Evolutionary conservation across 768 basidiomycete species (phyloP), one percentile per base, ranked within the genome.

Genomic region (Mycena chlorophos): DNA sequence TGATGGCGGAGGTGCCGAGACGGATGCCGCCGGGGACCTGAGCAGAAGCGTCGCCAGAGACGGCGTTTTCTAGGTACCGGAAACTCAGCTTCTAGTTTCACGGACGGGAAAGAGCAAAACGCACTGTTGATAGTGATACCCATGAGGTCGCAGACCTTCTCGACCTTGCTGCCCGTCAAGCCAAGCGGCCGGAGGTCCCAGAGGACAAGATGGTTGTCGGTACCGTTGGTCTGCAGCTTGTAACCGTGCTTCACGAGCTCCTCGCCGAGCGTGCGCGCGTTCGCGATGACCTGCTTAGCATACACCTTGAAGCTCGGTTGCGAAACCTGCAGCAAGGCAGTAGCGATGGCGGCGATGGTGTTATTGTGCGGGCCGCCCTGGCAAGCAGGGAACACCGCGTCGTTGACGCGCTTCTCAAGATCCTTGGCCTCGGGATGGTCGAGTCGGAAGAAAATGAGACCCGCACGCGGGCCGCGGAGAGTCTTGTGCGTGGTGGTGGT

Each of bases 401-500:
- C 91, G 71, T 98, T 98, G 66, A 99, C 86, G 55, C 95, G 89
- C 74, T 93, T 93, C 82, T 98, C 97, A 42, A 99, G 84, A 64
- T 98, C 96, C 65, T 83, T 75, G 25, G 84, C 75, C 56, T 86
- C 80, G 67, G 89, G 83, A 64, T 86, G 85, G 70, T 96, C 94
- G 75, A 89, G 97, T 73, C 90, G 85, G 87, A 96, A 99, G 84
- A 99, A 99, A 78, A 99, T 90, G 59, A 99, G 78, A 71, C 97
- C 97, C 49, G 96, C 97, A 63, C 97, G 89, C 53, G 97, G 95
- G 49, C 97, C 97, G 67, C 97, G 93, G 50, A 99, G 91, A 17
- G 97, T 98, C 81, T 98, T 98, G 84, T 99, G 97, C 84, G 97
- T 98, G 52, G 96, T 98, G 46, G 97, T 98, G 55, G 94, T 96